Conservation (phyloP, 2,329 filamentous ascomycete species). For the Saccharata proteae region DNA sequence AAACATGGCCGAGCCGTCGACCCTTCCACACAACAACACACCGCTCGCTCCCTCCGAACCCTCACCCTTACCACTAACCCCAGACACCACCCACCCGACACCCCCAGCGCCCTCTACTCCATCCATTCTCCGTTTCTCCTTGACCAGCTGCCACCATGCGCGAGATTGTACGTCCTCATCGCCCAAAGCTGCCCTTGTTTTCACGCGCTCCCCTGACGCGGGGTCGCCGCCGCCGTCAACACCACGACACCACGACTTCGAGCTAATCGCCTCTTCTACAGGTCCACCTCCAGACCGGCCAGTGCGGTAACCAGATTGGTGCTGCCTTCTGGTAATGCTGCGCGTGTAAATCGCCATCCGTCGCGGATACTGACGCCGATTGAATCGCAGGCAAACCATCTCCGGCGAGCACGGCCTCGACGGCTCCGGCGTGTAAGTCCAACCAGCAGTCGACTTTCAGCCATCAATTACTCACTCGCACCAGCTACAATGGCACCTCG, state of each 20-base stretch:
- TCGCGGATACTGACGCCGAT: conserved; percentile 11
- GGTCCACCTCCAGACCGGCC: conserved; percentile 99
- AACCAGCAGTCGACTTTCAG: background rate
- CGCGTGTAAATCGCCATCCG: conserved; percentile 1
- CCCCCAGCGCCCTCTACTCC: conserved; percentile 1
- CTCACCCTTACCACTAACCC: too few species aligned
- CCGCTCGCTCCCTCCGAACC: too few species aligned
- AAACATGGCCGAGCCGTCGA: too few species aligned
- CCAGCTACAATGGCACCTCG: conserved; percentile 89
- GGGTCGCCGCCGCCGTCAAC: conserved; percentile 25
- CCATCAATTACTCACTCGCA: conserved; percentile 15
- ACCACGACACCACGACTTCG: conserved; percentile 29
- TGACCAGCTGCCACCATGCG: conserved; percentile 41
- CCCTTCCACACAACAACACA: too few species aligned
- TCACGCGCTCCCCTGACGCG: conserved; percentile 26
- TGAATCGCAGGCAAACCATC: conserved; percentile 37
- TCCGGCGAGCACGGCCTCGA: conserved; percentile 81
- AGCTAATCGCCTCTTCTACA: conserved; percentile 51
- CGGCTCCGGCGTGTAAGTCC: conserved; percentile 81
- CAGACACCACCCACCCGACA: too few species aligned
- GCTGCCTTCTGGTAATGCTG: conserved; percentile 90
- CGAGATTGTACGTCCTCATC: conserved; percentile 50
- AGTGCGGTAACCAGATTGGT: conserved; percentile 99
- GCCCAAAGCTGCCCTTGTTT: conserved; percentile 28
- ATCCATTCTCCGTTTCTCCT: background rate